These are phyloP conservation scores for Lachancea lanzarotensis DNA, from an alignment of 805 yeast species.

Conservation along the genomic window DNA sequence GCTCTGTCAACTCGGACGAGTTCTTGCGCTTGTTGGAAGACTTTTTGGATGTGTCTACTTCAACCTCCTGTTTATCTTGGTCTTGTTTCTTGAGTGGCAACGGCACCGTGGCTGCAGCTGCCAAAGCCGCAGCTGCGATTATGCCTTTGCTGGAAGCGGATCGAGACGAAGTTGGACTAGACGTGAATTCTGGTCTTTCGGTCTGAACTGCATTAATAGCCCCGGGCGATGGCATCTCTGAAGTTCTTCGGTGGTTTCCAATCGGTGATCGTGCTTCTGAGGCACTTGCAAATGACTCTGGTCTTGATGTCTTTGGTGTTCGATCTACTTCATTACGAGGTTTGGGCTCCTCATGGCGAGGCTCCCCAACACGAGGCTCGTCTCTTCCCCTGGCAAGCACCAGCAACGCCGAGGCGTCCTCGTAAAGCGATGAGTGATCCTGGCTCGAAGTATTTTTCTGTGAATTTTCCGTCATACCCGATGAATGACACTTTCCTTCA, in stretches of 20 bases:
- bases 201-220: too few species aligned
- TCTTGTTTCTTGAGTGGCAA: slow-evolving; percentile 39
- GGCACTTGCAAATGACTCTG: slow-evolving; percentile 1
- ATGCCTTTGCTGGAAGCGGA: slow-evolving; percentile 40
- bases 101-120: slow-evolving; percentile 76
- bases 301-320: background rate
- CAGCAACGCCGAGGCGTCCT: slow-evolving; percentile 55
- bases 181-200: background rate
- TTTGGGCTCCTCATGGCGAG: slow-evolving; percentile 5
- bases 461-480: slow-evolving; percentile 6
- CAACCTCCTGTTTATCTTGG: slow-evolving; percentile 7
- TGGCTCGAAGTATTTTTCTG: slow-evolving; percentile 6
- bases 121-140: slow-evolving; percentile 78
- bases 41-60: background rate
- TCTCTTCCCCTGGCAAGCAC: slow-evolving; percentile 54
- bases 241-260: background rate
- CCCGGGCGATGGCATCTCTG: background rate
- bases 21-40: slow-evolving; percentile 2
- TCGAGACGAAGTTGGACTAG: slow-evolving; percentile 10
- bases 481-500: background rate
- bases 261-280: slow-evolving; percentile 5
- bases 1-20: slow-evolving; percentile 23
- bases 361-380: background rate
- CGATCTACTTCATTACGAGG: slow-evolving; percentile 26
- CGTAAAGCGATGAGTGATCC: slow-evolving; percentile 32